Conservation (phyloP, 148 eudicot species). For the Rhododendron henanense region DNA sequence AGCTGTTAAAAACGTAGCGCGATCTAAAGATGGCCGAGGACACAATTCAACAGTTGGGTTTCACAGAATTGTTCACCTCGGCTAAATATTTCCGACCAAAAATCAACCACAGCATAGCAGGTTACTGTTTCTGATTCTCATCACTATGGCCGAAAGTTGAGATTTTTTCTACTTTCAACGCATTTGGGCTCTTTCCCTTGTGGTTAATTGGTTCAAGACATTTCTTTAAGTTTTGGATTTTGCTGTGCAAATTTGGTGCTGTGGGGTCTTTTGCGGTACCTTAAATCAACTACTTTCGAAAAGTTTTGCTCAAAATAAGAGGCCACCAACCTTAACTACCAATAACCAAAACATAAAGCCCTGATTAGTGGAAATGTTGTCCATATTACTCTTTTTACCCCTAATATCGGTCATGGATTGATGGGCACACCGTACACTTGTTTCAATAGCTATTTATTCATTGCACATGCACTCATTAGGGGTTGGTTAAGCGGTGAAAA, state of each 20-base stretch:
- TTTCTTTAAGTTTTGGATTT: not conserved
- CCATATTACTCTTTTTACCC: not conserved
- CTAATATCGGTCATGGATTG: not conserved
- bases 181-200: not conserved
- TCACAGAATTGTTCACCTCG: no score
- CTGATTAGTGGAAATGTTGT: not conserved
- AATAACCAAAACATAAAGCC: not conserved
- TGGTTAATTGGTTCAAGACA: not conserved
- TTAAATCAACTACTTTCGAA: not conserved
- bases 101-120: not conserved
- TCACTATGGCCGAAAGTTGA: not conserved
- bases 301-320: not conserved
- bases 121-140: not conserved
- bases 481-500: not conserved
- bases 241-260: not conserved
- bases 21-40: no score
- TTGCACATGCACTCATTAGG: not conserved
- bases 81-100: no score
- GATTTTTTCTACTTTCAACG: not conserved
- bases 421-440: not conserved
- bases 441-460: not conserved
- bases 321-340: constrained; percentile 1
- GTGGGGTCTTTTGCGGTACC: not conserved
- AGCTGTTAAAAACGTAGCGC: no score
- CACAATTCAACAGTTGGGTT: no score